These are phyloP conservation scores for Camelina neglecta DNA, from an alignment of 345 rosid species.

Conservation along the genomic window DNA sequence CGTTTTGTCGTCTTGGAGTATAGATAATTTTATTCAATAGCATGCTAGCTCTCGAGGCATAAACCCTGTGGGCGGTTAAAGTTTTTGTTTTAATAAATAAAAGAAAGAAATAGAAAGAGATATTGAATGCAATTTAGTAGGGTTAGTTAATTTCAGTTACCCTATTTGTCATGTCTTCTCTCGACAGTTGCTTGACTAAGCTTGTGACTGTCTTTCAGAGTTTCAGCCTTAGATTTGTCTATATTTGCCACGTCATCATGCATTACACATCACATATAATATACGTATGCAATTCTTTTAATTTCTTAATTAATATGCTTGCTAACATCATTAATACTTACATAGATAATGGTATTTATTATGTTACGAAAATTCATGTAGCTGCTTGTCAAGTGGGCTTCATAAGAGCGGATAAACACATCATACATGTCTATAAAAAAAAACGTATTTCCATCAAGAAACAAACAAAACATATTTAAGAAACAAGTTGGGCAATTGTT, in stretches of 20 bases:
- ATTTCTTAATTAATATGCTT: neutral
- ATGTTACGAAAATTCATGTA: neutral
- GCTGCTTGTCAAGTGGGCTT: slow-evolving; percentile 14
- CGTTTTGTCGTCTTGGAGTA: slow-evolving; percentile 31
- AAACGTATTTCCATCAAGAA: neutral
- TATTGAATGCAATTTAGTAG: slow-evolving; percentile 26
- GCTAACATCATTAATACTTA: neutral
- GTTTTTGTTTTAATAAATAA: slow-evolving; percentile 15
- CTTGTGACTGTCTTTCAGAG: slow-evolving; percentile 27
- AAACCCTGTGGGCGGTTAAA: slow-evolving; percentile 33
- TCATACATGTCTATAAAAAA: neutral
- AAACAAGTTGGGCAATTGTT: slow-evolving; percentile 3
- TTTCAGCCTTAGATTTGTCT: slow-evolving; percentile 25
- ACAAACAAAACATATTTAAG: neutral
- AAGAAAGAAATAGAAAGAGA: neutral
- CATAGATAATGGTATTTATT: neutral
- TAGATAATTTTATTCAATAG: neutral
- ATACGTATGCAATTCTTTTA: neutral
- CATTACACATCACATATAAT: neutral
- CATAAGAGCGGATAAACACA: neutral
- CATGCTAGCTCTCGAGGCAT: slow-evolving; percentile 14
- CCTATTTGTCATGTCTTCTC: slow-evolving; percentile 43
- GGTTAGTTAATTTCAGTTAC: slow-evolving; percentile 45
- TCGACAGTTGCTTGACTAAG: slow-evolving; percentile 41
- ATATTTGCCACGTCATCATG: slow-evolving; percentile 28